Percentiles rank a stretch among this genome's conserved stretches.
These are phyloP conservation scores for Leccinum variicolor DNA, from an alignment of 768 basidiomycete species.

Conservation along the genomic window DNA sequence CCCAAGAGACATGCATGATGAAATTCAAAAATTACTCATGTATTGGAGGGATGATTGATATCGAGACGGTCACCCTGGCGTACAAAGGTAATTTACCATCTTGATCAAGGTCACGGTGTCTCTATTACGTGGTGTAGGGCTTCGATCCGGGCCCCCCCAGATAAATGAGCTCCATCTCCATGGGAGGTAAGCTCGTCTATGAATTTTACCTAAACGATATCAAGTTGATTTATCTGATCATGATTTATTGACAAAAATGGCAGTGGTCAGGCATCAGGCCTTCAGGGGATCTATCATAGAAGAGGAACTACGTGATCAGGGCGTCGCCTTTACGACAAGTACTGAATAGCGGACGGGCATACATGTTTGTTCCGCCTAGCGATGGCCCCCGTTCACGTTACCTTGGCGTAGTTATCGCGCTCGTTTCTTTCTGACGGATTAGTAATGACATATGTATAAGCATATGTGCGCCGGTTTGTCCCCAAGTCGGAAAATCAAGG, in stretches of 20 bases:
- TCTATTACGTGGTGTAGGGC: background rate
- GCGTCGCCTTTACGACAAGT: background rate
- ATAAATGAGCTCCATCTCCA: background rate
- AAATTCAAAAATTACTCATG: background rate
- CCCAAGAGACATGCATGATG: background rate
- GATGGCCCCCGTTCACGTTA: background rate
- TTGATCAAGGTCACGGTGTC: background rate
- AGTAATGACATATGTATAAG: background rate
- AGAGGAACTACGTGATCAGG: background rate
- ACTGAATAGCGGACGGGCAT: background rate
- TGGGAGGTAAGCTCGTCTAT: background rate
- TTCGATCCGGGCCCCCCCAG: background rate
- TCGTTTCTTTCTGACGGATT: background rate
- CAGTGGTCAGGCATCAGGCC: background rate
- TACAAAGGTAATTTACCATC: background rate
- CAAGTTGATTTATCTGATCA: background rate
- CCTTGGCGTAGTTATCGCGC: background rate
- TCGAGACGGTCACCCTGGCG: background rate
- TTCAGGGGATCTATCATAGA: slow-evolving; percentile 2
- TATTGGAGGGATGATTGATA: background rate
- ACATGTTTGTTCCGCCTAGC: background rate
- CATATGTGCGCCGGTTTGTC: background rate
- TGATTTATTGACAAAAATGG: slow-evolving; percentile 2
- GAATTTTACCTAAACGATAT: background rate
- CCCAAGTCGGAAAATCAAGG: background rate